Evolutionary conservation across 148 eudicot species (phyloP), one percentile per base, ranked within the genome.

Genomic region (Agrostemma githago): DNA sequence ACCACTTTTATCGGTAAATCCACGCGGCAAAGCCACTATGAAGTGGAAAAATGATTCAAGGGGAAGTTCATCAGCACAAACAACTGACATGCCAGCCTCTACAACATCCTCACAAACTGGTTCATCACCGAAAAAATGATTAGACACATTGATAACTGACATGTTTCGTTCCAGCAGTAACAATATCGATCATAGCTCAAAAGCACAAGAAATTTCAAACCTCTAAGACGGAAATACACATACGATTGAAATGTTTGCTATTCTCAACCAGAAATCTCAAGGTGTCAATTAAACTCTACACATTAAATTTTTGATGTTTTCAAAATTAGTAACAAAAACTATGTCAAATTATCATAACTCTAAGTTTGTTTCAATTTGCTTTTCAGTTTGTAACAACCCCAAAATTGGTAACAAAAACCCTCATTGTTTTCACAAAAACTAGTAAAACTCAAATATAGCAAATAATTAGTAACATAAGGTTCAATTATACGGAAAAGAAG

Each of bases 211-310:
- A 64, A 75, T 53, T 61, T 73, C 43, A 64, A 59, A 89, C 97
- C 97, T 92, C 76, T 88, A 79, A 83, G 78, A 62, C 99, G 97
- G 82, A 90, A 95, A 75, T 79, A 26, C 34, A 26, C 34, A 26
- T 84, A 62, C 88, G 86, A 86, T 95, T 95, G 76, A 92, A 95
- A 85, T 95, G 99, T 79, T 89, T 95, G 80, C 97, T 84, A 84
- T 85, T 92, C 79, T 95, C 94, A 60, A 95, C 73, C 69, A 92
- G 83, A 85, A 81, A 88, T 76, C 96, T 87, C 54, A 92, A 75
- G 79, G 74, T 75, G 71, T 92, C 96, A 76, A 95, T 72, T 58
- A 95, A 85, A 62, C 82, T 0, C 34, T 26, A 26, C 34, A 26
- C 34, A 26, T 26, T 26, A 26, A 26, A 26, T 26, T 26, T 26